Evolutionary conservation across 2,329 filamentous ascomycete genomes (phyloP), one percentile per base, ranked within the genome.

Genomic region (Leptographium flavum): DNA sequence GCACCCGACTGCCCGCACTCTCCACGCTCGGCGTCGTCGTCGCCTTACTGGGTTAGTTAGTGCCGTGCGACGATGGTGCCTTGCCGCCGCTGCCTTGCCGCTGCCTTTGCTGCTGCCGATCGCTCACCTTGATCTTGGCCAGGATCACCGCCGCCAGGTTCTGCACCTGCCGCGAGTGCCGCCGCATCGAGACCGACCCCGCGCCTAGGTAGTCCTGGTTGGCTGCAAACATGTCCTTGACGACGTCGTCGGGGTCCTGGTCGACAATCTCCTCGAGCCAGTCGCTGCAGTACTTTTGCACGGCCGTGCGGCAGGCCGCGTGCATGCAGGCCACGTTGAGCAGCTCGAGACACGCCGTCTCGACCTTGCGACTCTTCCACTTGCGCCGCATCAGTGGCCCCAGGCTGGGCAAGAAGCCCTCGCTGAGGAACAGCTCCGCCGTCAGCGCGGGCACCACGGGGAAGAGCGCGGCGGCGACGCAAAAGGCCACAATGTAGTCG

Each of bases 261-360:
- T 81, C 80, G 45, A 93, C 76, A 44, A 93, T 76, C 54, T 90
- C 82, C 57, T 88, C 83, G 31, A 98, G 70, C 87, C 90, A 96
- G 46, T 85, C 79, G 28, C 76, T 70, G 60, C 90, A 94, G 57
- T 94, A 80, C 60, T 87, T 87, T 53, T 79, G 75, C 49, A 96
- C 83, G 9, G 83, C 83, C 52, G 88, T 83, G 21, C 92, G 78
- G 56, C 88, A 96, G 8, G 76, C 68, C 39, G 78, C 73, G 58
- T 93, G 84, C 62, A 94, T 84, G 62, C 87, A 95, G 7, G 90
- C 88, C 13, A 86, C 87, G 62, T 88, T 94, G 47, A 98, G 71
- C 65, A 98, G 78, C 57, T 95, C 85, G 53, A 98, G 64, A 40
- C 87, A 83, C 3, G 87, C 84, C 47, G 84, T 81, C 62, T 94